Conservation (phyloP, 768 basidiomycete species). For the Pulveroboletus frians region DNA sequence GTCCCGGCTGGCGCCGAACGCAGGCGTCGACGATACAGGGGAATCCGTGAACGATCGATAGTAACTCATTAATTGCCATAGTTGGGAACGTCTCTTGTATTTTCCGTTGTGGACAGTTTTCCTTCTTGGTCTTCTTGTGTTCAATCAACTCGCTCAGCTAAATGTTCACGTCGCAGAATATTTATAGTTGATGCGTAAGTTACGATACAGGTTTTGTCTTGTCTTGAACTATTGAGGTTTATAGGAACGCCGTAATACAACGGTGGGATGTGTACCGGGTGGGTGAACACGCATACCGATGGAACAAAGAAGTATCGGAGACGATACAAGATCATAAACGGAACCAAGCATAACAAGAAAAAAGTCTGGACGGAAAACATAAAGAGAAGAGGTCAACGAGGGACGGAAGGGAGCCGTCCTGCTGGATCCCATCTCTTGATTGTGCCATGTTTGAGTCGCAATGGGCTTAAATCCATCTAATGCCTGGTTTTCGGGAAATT, state of each 20-base stretch:
- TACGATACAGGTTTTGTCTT: slow-evolving; percentile 29
- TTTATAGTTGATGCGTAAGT: slow-evolving; percentile 32
- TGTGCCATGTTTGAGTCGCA: slow-evolving; percentile 8
- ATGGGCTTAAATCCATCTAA: slow-evolving; percentile 17
- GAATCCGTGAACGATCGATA: slow-evolving; percentile 16
- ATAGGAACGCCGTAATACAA: slow-evolving; percentile 17
- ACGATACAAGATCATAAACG: slow-evolving; percentile 7
- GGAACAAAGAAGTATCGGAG: slow-evolving; percentile 2
- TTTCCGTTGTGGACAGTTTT: no score
- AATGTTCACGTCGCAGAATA: slow-evolving; percentile 11
- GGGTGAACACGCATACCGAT: neutral
- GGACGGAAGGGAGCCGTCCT: neutral
- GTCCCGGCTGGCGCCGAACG: slow-evolving; percentile 9
- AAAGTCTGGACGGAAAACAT: slow-evolving; percentile 7
- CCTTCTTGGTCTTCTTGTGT: no score
- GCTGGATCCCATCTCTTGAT: slow-evolving; percentile 6
- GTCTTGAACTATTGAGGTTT: slow-evolving; percentile 12
- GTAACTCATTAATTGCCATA: neutral
- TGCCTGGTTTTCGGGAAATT: slow-evolving; percentile 19
- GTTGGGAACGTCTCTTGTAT: no score
- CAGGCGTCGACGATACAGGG: neutral
- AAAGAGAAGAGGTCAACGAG: neutral
- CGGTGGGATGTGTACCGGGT: neutral
- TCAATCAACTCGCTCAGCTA: no score
- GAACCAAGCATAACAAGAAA: slow-evolving; percentile 18